phyloP scores from a whole-genome alignment of 1,139 yeast species.

The Casaregolazyma lundiana region DNA sequence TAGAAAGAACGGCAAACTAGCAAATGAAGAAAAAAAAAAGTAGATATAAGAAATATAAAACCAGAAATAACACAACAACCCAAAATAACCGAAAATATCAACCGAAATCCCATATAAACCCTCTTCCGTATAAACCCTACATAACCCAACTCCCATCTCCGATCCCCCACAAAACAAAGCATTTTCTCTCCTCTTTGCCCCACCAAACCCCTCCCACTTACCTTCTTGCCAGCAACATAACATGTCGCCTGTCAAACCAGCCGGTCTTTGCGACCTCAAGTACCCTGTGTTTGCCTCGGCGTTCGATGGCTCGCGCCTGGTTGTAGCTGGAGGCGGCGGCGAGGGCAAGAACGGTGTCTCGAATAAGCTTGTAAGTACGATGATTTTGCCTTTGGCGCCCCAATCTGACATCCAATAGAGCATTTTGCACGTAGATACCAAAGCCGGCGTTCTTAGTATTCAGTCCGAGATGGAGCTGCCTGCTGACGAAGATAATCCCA shows the following conservation, averaged over 20 bases:
- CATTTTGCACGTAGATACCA: conserved; percentile 16
- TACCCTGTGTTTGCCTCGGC: conserved; percentile 81
- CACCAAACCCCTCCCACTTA: not conserved
- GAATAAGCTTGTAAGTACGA: conserved; percentile 52
- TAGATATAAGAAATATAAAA: too few species aligned
- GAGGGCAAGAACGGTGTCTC: conserved; percentile 86
- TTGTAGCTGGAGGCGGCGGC: conserved; percentile 94
- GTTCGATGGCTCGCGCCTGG: conserved; percentile 57
- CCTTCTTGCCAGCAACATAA: not conserved
- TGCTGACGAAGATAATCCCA: conserved; percentile 32
- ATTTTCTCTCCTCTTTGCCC: too few species aligned
- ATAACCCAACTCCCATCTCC: too few species aligned
- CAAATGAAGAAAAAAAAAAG: too few species aligned
- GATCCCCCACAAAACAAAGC: too few species aligned
- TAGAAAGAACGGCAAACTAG: too few species aligned
- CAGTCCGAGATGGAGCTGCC: conserved; percentile 23
- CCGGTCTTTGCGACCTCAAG: conserved; percentile 45
- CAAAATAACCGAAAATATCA: too few species aligned
- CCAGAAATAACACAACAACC: too few species aligned
- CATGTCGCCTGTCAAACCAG: conserved; percentile 5
- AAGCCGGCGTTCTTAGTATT: conserved; percentile 15
- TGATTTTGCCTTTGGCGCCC: not conserved
- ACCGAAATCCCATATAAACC: too few species aligned
- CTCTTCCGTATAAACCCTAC: too few species aligned
- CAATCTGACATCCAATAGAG: conserved; percentile 14